Evolutionary conservation across 805 yeast genomes (phyloP), one percentile per base, ranked within the genome.

Genomic region (Debaryomyces hansenii): DNA sequence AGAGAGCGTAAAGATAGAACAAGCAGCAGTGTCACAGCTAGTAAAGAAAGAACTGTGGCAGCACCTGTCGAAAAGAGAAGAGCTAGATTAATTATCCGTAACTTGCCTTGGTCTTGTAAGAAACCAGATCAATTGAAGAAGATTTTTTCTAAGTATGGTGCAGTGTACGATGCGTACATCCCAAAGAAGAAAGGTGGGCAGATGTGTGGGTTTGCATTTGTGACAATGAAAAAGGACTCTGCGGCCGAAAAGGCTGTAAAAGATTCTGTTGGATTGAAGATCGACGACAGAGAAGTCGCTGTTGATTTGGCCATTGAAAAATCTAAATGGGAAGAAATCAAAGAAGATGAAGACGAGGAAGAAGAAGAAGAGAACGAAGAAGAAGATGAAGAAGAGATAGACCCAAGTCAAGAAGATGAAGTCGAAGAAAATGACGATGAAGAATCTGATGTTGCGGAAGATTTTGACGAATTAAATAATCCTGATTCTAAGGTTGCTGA

Each of bases 101-200:
- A 94, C 63, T 78, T 94, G 66, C 99, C 99, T 10, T 94, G 99
- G 99, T 85, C 96, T 12, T 84, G 94, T 39, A 82, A 92, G 61
- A 83, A 85, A 49, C 85, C 95, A 4, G 81, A 81, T 4, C 82
- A 80, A 45, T 74, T 94, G 58, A 83, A 79, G 59, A 83, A 83
- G 55, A 59, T 83, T 6, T 94, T 94, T 61, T 68, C 77, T 47
- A 82, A 82, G 58, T 94, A 72, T 62, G 99, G 99, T 42, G 84
- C 87, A 24, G 96, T 94, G 31, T 82, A 80, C 20, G 96, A 90
- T 59, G 96, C 92, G 0, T 82, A 83, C 55, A 89, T 94, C 54
- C 99, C 99, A 40, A 82, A 88, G 58, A 89, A 87, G 60, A 77
- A 79, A 40, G 95, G 90, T 41, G 96, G 97, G 12, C 84, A 80